Evolutionary conservation across 1,139 yeast species (phyloP).

Genomic region (Geotrichum fermentans): DNA sequence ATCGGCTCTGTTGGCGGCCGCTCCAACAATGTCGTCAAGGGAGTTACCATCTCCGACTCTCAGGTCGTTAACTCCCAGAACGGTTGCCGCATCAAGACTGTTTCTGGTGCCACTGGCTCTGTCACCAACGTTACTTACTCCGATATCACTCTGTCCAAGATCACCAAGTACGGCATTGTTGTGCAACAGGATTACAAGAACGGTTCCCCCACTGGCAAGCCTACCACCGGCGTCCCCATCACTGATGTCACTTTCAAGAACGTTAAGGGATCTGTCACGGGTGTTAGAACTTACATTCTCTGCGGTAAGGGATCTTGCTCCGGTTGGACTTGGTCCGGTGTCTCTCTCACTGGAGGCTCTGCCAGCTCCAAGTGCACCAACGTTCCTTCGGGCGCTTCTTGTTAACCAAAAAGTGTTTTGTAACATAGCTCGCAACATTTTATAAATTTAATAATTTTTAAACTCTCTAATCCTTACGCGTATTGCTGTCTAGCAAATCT

Average conservation of each 20-base stretch:
- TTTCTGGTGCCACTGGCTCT: conserved; percentile 5
- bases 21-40: conserved; percentile 5
- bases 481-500: too few relatives aligned
- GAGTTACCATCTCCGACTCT: conserved; percentile 3
- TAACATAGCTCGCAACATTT: too few relatives aligned
- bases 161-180: conserved; percentile 12
- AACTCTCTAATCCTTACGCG: too few relatives aligned
- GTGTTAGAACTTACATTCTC: conserved; percentile 8
- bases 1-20: conserved; percentile 16
- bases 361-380: conserved; percentile 3
- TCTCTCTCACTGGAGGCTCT: conserved; percentile 7
- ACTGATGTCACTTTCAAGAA: conserved; percentile 1
- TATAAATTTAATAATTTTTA: too few relatives aligned
- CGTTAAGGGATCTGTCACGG: conserved; percentile 10
- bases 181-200: conserved; percentile 13
- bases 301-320: conserved; percentile 10
- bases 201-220: conserved; percentile 14
- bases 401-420: too few relatives aligned
- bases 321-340: conserved; percentile 8
- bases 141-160: conserved; percentile 11
- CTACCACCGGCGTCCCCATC: conserved; percentile 8
- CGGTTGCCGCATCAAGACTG: too few relatives aligned
- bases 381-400: conserved; percentile 11
- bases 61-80: too few relatives aligned
- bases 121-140: conserved; percentile 3